phyloP scores from a whole-genome alignment of 2,329 filamentous ascomycete genomes.

The Fusarium staphyleae region DNA sequence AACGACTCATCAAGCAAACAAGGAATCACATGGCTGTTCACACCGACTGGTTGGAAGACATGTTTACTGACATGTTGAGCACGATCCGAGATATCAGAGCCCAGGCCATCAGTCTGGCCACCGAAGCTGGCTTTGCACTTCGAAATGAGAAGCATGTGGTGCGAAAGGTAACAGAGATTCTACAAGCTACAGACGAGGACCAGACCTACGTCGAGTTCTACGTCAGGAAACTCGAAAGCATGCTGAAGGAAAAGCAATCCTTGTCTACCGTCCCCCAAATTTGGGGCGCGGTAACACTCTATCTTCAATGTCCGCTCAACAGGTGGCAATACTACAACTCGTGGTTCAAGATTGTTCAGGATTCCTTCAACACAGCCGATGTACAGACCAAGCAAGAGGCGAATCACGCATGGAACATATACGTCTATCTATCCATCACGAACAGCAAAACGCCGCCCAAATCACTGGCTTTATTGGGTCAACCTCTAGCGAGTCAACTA shows the following conservation, averaged over 20 bases:
- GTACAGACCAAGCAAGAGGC: constrained; percentile 74
- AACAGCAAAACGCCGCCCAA: constrained; percentile 62
- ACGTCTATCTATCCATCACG: constrained; percentile 76
- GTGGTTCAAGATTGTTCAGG: constrained; percentile 82
- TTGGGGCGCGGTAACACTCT: constrained; percentile 83
- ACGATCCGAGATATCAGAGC: constrained; percentile 76
- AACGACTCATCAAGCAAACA: constrained; percentile 75
- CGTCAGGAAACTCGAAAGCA: constrained; percentile 68
- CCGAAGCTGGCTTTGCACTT: constrained; percentile 72
- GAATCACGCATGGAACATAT: constrained; percentile 84
- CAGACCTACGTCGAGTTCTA: constrained; percentile 75
- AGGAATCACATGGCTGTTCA: constrained; percentile 74
- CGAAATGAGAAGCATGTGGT: constrained; percentile 74
- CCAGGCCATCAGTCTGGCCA: constrained; percentile 76
- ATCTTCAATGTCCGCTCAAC: constrained; percentile 71
- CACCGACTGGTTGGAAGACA: constrained; percentile 80
- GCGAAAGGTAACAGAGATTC: constrained; percentile 70
- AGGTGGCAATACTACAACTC: constrained; percentile 76
- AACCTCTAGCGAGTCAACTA: constrained; percentile 73
- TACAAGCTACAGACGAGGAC: constrained; percentile 58
- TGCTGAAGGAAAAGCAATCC: constrained; percentile 67
- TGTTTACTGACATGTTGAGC: constrained; percentile 84
- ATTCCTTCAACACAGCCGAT: constrained; percentile 83
- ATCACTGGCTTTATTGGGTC: constrained; percentile 57
- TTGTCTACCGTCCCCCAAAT: constrained; percentile 77